These are phyloP conservation scores for Leccinum insolens DNA, from an alignment of 1,284 basidiomycete genomes.

Conservation along the genomic window DNA sequence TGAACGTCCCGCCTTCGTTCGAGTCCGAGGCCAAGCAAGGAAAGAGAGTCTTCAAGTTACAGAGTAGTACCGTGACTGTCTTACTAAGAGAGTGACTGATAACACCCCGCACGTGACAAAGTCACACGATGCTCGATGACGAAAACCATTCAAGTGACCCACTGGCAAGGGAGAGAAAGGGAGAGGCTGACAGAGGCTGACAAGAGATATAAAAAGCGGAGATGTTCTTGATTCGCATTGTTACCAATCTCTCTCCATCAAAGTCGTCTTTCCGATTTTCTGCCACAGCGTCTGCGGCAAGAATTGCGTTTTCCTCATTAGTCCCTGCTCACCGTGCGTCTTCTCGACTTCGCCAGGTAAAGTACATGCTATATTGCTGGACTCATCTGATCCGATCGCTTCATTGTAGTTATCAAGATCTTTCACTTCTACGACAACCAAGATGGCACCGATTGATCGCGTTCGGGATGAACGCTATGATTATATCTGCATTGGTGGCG, in stretches of 20 bases:
- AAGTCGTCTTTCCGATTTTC: constrained; percentile 13
- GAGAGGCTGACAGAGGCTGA: constrained; percentile 16
- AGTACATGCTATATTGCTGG: not conserved
- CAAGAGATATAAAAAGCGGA: constrained; percentile 23
- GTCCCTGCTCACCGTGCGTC: constrained; percentile 4
- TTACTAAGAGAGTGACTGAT: not conserved
- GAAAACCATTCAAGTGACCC: not conserved
- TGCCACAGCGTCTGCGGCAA: constrained; percentile 13
- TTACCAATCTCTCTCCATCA: constrained; percentile 8
- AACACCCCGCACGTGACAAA: constrained; percentile 13
- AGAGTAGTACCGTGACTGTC: too few species aligned
- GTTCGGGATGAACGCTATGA: constrained; percentile 67
- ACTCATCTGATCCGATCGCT: constrained; percentile 15
- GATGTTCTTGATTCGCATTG: constrained; percentile 14
- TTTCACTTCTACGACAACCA: constrained; percentile 43
- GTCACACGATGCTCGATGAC: constrained; percentile 17
- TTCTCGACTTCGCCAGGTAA: not conserved
- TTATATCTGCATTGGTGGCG: constrained; percentile 82
- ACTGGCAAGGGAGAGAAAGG: not conserved
- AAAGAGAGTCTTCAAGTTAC: not conserved
- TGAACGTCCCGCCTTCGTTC: too few species aligned
- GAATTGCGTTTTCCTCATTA: constrained; percentile 13
- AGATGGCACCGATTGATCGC: constrained; percentile 72
- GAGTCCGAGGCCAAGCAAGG: not conserved
- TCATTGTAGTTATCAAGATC: constrained; percentile 50